Conservation (phyloP, 441 rosid species). For the Adansonia rubrostipa region DNA sequence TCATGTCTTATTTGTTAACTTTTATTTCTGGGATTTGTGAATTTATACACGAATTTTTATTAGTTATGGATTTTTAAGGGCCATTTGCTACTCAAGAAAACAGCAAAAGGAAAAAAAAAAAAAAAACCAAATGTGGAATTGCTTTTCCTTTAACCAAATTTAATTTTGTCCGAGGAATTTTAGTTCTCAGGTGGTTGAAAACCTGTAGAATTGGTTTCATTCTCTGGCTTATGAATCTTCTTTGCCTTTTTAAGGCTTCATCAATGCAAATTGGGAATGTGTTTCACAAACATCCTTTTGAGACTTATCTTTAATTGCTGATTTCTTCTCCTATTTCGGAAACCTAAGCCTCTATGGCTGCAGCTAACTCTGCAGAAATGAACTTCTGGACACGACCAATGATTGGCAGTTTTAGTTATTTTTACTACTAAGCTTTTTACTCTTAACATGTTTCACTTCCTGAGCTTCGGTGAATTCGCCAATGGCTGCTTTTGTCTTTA, state of each 20-base stretch:
- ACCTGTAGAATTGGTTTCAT: background rate
- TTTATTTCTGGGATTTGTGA: background rate
- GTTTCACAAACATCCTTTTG: background rate
- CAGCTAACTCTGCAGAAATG: background rate
- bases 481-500: too few species aligned
- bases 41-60: background rate
- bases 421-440: background rate
- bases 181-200: background rate
- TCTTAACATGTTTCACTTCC: background rate
- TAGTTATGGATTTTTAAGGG: background rate
- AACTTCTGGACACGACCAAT: background rate
- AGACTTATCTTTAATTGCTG: background rate
- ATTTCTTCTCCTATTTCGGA: background rate
- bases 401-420: background rate
- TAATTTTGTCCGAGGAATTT: background rate
- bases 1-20: background rate
- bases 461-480: too few species aligned
- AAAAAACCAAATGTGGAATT: background rate
- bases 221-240: too few species aligned
- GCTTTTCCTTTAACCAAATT: background rate
- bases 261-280: background rate
- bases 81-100: constrained; percentile 7
- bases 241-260: background rate
- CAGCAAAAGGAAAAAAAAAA: background rate
- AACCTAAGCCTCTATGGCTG: background rate